Evolutionary conservation across 2,329 filamentous ascomycete genomes (phyloP).

Genomic region (Graphiopsis chlorocephala): DNA sequence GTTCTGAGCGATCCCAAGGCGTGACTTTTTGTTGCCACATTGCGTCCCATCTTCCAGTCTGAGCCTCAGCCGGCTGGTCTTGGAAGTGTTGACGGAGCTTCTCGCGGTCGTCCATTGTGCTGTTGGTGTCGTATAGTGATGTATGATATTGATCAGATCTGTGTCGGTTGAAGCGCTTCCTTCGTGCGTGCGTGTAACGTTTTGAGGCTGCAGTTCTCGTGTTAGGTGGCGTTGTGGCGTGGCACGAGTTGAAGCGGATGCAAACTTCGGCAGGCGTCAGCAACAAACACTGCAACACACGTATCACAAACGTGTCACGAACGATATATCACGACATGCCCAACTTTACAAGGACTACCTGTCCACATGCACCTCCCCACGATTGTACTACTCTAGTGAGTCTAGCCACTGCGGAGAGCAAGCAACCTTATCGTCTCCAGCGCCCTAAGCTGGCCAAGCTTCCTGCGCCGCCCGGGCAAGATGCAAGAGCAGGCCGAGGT

Average conservation of each 20-base stretch:
- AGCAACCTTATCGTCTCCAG: not conserved
- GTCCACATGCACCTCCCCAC: not conserved
- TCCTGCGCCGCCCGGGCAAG: not conserved
- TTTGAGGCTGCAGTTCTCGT: not conserved
- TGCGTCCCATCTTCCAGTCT: slow-evolving; percentile 52
- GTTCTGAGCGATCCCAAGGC: slow-evolving; percentile 58
- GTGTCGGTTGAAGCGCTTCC: not conserved
- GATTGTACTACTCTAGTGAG: not conserved
- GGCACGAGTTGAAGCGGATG: not conserved
- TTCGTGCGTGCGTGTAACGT: not conserved
- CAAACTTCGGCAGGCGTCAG: not conserved
- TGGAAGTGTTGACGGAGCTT: slow-evolving; percentile 38
- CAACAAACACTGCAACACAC: not conserved
- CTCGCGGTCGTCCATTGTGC: slow-evolving; percentile 20
- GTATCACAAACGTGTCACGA: not conserved
- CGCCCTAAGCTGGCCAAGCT: slow-evolving; percentile 6
- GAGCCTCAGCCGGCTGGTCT: slow-evolving; percentile 39
- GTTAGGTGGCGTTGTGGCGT: not conserved
- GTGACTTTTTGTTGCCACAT: slow-evolving; percentile 56
- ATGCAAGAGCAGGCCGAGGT: not conserved
- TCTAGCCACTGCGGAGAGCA: not conserved
- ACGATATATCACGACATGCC: not conserved
- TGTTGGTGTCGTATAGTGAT: not conserved
- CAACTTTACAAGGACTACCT: not conserved
- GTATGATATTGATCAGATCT: not conserved